Evolutionary conservation across 139 green algal species (phyloP).

Genomic region (Limnomonas spitsbergensis): DNA sequence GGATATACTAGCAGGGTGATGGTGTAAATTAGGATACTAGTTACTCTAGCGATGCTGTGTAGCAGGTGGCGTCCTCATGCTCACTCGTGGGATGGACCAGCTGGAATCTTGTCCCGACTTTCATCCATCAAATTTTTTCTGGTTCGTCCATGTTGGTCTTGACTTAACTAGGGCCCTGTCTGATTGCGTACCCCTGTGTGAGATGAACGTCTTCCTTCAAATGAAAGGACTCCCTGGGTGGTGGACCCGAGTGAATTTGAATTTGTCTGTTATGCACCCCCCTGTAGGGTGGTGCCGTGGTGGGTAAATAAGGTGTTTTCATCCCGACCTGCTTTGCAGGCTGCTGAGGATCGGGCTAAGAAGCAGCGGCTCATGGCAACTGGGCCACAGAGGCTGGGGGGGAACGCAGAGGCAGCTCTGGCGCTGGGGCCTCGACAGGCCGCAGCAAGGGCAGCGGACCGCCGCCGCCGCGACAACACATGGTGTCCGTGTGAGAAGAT

Average conservation of each 20-base stretch:
- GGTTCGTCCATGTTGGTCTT: too few species aligned
- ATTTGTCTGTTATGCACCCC: not conserved
- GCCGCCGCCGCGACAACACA: not conserved
- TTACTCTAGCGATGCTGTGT: not conserved
- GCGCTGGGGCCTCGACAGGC: not conserved
- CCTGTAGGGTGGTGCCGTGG: not conserved
- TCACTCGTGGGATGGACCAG: not conserved
- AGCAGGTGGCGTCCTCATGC: not conserved
- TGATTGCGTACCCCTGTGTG: too few species aligned
- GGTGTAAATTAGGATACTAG: too few species aligned
- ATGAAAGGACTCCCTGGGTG: too few species aligned
- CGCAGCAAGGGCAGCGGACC: conserved; percentile 11
- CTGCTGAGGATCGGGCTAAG: conserved; percentile 41
- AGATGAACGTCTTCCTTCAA: too few species aligned
- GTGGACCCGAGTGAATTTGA: too few species aligned
- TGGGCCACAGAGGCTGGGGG: conserved; percentile 18
- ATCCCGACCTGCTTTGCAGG: too few species aligned
- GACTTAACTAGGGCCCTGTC: too few species aligned
- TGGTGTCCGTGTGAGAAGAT: conserved; percentile 12
- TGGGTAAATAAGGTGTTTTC: too few species aligned
- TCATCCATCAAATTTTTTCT: too few species aligned
- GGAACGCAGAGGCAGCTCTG: not conserved
- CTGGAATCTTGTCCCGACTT: not conserved
- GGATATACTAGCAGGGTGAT: not conserved
- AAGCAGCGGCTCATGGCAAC: conserved; percentile 33